A percentile compares a stretch with the other conserved stretches of the same genome.
Evolutionary conservation across 2,329 filamentous ascomycete genomes (phyloP).

Genomic region (Sporothrix brasiliensis): DNA sequence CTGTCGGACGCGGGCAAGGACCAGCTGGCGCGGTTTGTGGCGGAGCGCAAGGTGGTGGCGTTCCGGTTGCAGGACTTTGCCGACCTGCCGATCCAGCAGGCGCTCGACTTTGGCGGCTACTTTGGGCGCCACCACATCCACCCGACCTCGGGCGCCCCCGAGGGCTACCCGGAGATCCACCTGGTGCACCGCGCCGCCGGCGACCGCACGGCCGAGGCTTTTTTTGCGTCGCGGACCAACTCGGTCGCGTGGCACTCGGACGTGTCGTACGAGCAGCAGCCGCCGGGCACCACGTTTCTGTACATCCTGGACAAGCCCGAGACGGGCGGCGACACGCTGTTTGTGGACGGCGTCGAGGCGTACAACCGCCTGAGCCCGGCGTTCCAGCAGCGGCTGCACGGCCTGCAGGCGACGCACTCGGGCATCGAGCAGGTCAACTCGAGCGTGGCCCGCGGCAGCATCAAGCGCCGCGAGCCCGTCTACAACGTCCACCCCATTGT

Average conservation of each 20-base stretch:
- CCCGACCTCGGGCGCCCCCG: conserved; percentile 69
- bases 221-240: conserved; percentile 70
- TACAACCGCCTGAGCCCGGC: conserved; percentile 73
- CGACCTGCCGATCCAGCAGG: conserved; percentile 64
- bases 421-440: conserved; percentile 78
- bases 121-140: conserved; percentile 68
- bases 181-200: conserved; percentile 71
- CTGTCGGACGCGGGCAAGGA: conserved; percentile 66
- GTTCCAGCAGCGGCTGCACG: conserved; percentile 78
- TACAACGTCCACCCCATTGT: conserved; percentile 75
- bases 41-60: conserved; percentile 69
- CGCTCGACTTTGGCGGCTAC: conserved; percentile 67
- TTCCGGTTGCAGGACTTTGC: conserved; percentile 71
- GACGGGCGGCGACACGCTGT: conserved; percentile 82
- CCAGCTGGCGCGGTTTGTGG: conserved; percentile 69
- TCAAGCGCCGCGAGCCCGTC: conserved; percentile 74
- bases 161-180: conserved; percentile 70
- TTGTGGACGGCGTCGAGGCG: conserved; percentile 76
- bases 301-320: conserved; percentile 82
- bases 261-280: conserved; percentile 33
- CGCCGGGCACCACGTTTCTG: conserved; percentile 75
- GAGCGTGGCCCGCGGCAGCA: conserved; percentile 66
- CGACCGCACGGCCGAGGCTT: conserved; percentile 62
- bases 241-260: conserved; percentile 60
- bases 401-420: conserved; percentile 78